phyloP scores from a whole-genome alignment of 2,329 filamentous ascomycete species.

The Pezizomycotina sp. region DNA sequence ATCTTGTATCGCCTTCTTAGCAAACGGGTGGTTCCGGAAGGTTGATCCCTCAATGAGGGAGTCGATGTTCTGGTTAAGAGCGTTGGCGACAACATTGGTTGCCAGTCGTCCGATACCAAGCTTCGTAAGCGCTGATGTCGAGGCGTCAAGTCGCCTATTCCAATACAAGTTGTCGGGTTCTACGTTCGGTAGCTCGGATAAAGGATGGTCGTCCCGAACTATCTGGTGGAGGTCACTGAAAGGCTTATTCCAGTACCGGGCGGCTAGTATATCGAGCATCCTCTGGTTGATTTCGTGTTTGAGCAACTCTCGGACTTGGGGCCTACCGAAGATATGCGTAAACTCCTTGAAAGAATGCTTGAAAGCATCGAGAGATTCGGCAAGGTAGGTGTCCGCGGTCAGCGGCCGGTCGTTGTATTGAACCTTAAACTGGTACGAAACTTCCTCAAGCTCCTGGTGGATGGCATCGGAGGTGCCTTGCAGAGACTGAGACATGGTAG shows the following conservation, averaged over 20 bases:
- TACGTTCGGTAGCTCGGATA: conserved; percentile 67
- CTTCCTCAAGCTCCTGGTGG: conserved; percentile 85
- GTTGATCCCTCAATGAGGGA: conserved; percentile 61
- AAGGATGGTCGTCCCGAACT: conserved; percentile 46
- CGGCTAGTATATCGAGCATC: conserved; percentile 79
- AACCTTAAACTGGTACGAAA: conserved; percentile 96
- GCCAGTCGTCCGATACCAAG: conserved; percentile 83
- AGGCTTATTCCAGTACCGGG: conserved; percentile 94
- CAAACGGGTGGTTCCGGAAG: conserved; percentile 80
- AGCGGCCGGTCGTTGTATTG: conserved; percentile 95
- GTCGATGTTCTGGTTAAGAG: conserved; percentile 74
- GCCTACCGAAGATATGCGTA: conserved; percentile 71
- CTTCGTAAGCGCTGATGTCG: conserved; percentile 77
- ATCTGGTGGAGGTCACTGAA: conserved; percentile 53
- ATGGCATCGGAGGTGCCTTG: conserved; percentile 84
- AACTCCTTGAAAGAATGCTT: conserved; percentile 97
- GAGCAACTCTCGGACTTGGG: conserved; percentile 73
- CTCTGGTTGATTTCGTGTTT: conserved; percentile 90
- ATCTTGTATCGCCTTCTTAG: conserved; percentile 79
- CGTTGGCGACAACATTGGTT: conserved; percentile 73
- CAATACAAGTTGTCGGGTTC: conserved; percentile 76
- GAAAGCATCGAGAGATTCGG: conserved; percentile 86
- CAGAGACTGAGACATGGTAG: conserved; percentile 88
- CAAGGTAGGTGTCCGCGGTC: conserved; percentile 89
- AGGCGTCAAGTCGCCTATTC: conserved; percentile 87